Conservation (phyloP, 371 early-diverging fungal genomes). For the Phascolomyces articulosus region DNA sequence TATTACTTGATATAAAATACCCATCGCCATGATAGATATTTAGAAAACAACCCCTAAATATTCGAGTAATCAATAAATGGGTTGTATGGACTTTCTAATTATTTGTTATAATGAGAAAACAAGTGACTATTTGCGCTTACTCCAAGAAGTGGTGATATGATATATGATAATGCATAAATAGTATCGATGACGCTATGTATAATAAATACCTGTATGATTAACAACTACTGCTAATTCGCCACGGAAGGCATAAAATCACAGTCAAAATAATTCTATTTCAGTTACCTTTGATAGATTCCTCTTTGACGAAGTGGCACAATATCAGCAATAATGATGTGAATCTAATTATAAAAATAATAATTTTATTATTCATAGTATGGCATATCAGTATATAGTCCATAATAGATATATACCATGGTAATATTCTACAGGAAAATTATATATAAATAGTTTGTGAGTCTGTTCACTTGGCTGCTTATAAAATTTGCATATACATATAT, state of each 20-base stretch:
- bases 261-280: too few relatives aligned
- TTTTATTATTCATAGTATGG: too few relatives aligned
- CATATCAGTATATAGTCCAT: too few relatives aligned
- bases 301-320: not conserved
- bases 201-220: too few relatives aligned
- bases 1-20: not conserved
- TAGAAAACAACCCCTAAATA: not conserved
- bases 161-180: not conserved
- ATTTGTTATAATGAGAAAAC: too few relatives aligned
- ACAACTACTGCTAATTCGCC: too few relatives aligned
- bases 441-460: too few relatives aligned
- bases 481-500: not conserved
- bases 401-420: not conserved
- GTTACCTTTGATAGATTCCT: not conserved
- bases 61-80: too few relatives aligned
- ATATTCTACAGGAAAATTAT: not conserved
- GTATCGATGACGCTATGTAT: not conserved
- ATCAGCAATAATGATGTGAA: not conserved
- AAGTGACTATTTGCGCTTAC: not conserved
- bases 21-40: conserved; percentile 3
- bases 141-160: not conserved
- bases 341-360: not conserved
- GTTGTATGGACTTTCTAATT: too few relatives aligned
- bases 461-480: too few relatives aligned
- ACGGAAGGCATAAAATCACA: too few relatives aligned